phyloP scores from a whole-genome alignment of 441 rosid genomes.

The Dalechampia spathulata region DNA sequence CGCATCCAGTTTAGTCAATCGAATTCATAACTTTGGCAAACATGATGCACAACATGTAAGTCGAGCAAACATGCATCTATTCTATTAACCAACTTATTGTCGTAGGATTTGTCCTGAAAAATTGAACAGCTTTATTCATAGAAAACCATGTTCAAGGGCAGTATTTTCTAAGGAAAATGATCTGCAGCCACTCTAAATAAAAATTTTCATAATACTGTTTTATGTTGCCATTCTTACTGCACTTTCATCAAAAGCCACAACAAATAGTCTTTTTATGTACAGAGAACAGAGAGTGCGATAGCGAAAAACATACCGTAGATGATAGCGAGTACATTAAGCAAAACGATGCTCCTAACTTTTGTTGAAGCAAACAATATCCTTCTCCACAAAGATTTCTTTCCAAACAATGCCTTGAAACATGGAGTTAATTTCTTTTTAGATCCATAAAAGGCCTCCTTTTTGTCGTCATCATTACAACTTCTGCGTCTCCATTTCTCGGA shows the following conservation, averaged over 20 bases:
- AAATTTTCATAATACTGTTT: no score
- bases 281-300: not conserved
- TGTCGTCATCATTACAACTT: not conserved
- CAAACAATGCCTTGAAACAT: constrained; percentile 19
- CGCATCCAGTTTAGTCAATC: not conserved
- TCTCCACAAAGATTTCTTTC: constrained; percentile 30
- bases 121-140: not conserved
- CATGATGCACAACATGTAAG: no score
- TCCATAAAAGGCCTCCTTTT: not conserved
- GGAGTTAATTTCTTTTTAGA: constrained; percentile 8
- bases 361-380: constrained; percentile 36
- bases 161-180: no score
- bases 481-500: not conserved
- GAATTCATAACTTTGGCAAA: not conserved
- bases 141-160: no score
- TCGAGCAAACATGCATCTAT: no score
- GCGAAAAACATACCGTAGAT: constrained; percentile 34
- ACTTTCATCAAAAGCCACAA: no score
- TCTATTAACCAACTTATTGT: not conserved
- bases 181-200: no score
- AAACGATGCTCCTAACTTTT: constrained; percentile 42
- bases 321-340: constrained; percentile 47
- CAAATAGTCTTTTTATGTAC: no score
- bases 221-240: no score
- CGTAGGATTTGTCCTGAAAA: not conserved